These are phyloP conservation scores for Corrigiola litoralis DNA, from an alignment of 179 eudicot species.

Conservation along the genomic window DNA sequence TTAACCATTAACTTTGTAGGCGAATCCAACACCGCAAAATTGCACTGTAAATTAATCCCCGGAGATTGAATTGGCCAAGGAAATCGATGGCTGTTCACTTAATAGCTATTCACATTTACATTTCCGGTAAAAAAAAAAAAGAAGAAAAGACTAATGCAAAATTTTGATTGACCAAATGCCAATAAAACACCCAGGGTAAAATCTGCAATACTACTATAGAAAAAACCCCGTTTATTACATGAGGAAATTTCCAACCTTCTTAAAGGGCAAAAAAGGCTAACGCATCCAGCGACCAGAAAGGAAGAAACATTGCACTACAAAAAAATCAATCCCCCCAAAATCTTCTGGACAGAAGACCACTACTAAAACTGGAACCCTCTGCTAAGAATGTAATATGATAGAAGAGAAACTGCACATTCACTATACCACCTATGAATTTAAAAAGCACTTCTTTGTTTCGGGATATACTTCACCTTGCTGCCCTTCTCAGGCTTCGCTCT, in stretches of 20 bases:
- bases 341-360: constrained; percentile 49
- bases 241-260: neutral
- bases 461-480: constrained; percentile 46
- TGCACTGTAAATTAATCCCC: too few relatives aligned
- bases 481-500: constrained; percentile 41
- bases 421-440: constrained; percentile 22
- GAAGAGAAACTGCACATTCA: constrained; percentile 30
- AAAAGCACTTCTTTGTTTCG: constrained; percentile 36
- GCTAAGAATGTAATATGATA: constrained; percentile 33
- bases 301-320: constrained; percentile 3
- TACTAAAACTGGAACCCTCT: constrained; percentile 51
- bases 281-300: constrained; percentile 13
- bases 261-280: neutral
- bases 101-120: neutral
- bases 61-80: too few relatives aligned
- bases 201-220: constrained; percentile 5
- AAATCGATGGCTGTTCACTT: neutral
- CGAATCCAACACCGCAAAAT: too few relatives aligned
- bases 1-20: too few relatives aligned
- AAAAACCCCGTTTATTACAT: constrained; percentile 22
- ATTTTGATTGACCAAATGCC: neutral
- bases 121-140: neutral
- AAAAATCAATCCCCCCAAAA: constrained; percentile 25
- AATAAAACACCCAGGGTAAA: neutral
- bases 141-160: neutral